phyloP scores from a whole-genome alignment of 768 basidiomycete species.

The Tricholoma flavovirens region DNA sequence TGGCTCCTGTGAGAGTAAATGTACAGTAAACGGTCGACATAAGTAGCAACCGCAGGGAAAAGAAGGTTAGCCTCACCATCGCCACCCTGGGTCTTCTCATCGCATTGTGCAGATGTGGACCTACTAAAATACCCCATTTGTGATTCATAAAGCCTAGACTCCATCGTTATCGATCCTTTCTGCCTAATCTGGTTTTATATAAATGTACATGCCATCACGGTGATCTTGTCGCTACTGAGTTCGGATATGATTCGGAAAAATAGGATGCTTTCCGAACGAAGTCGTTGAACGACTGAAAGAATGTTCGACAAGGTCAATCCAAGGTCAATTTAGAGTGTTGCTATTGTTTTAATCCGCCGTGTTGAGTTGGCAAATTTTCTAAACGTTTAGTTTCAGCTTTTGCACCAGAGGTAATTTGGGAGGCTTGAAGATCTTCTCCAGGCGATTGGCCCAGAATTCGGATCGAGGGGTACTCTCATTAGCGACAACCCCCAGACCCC shows the following conservation, averaged over 20 bases:
- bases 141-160: not conserved
- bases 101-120: not conserved
- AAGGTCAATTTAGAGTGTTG: not conserved
- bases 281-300: too few relatives aligned
- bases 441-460: not conserved
- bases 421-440: not conserved
- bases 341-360: too few relatives aligned
- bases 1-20: not conserved
- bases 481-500: not conserved
- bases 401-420: not conserved
- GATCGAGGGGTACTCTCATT: too few relatives aligned
- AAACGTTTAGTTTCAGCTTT: not conserved
- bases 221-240: not conserved
- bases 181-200: not conserved
- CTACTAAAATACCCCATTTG: slow-evolving; percentile 2
- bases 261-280: not conserved
- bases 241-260: not conserved
- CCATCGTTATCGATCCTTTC: not conserved
- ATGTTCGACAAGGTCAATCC: not conserved
- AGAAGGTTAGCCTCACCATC: not conserved
- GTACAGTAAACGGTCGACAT: not conserved
- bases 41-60: not conserved
- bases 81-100: not conserved
- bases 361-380: not conserved
- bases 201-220: not conserved